Evolutionary conservation across 306 rosid genomes (phyloP).

Genomic region (Prunus campanulata): DNA sequence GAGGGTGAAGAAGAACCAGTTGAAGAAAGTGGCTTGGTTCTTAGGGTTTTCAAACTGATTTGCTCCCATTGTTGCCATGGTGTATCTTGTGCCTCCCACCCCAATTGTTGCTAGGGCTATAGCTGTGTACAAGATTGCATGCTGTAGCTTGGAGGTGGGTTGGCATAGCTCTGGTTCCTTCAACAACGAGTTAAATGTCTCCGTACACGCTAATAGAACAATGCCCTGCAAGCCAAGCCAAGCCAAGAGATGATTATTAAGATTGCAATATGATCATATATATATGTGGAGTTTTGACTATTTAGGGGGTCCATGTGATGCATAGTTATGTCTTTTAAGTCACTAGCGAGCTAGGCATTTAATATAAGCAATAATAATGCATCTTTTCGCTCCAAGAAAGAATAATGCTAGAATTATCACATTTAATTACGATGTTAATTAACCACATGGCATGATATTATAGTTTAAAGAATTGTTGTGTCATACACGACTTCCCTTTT

Average conservation of each 20-base stretch:
- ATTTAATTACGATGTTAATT: too few relatives aligned
- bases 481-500: too few relatives aligned
- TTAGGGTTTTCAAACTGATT: conserved; percentile 40
- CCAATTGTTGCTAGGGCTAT: conserved; percentile 34
- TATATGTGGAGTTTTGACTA: too few relatives aligned
- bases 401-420: too few relatives aligned
- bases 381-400: too few relatives aligned
- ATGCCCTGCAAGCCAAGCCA: conserved; percentile 31
- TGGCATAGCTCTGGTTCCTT: conserved; percentile 29
- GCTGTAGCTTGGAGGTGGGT: conserved; percentile 30
- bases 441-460: too few relatives aligned
- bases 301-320: too few relatives aligned
- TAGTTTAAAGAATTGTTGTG: too few relatives aligned
- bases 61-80: conserved; percentile 49
- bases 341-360: too few relatives aligned
- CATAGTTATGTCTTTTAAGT: too few relatives aligned
- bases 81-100: conserved; percentile 50
- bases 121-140: conserved; percentile 28
- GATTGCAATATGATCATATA: background rate
- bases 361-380: too few relatives aligned
- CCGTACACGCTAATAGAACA: conserved; percentile 20
- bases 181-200: conserved; percentile 21
- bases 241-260: background rate
- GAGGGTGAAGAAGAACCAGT: conserved; percentile 43
- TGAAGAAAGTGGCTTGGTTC: conserved; percentile 34